Evolutionary conservation across 202 grass and related monocot genomes (phyloP).

Genomic region (Cymbopogon flexuosus): DNA sequence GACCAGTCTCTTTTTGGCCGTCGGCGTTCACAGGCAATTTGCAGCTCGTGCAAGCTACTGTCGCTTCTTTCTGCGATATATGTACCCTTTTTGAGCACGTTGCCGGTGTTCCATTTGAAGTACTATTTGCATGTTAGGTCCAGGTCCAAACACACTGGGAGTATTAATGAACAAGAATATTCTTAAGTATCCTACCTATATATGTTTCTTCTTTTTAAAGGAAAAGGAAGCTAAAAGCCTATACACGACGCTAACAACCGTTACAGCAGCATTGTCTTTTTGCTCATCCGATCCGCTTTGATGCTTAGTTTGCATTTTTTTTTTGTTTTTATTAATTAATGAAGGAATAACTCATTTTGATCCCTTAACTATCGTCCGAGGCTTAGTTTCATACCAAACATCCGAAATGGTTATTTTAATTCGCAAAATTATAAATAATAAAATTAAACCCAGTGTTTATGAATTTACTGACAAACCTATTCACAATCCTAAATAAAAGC

Average conservation of each 20-base stretch:
- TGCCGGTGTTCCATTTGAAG: background rate
- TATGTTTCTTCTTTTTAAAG: background rate
- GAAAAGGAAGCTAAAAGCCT: background rate
- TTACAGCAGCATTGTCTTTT: background rate
- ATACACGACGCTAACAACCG: background rate
- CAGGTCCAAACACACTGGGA: constrained; percentile 4
- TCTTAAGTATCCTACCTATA: background rate
- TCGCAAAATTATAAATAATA: background rate
- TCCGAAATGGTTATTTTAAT: too few species aligned
- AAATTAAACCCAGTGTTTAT: background rate
- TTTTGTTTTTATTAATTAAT: background rate
- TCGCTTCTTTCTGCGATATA: background rate
- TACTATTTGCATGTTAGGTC: constrained; percentile 20
- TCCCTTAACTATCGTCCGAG: too few species aligned
- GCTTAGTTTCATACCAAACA: too few species aligned
- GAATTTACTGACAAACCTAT: background rate
- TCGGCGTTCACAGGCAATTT: background rate
- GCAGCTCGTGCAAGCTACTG: constrained; percentile 13
- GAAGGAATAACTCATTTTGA: too few species aligned
- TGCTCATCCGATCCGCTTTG: background rate
- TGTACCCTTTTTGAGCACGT: constrained; percentile 2
- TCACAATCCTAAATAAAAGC: background rate
- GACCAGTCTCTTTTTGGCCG: background rate
- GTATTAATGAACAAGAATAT: background rate
- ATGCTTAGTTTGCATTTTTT: background rate